Base-by-base conservation (phyloP, 306 rosid genomes). In the Trifolium pratense region DNA sequence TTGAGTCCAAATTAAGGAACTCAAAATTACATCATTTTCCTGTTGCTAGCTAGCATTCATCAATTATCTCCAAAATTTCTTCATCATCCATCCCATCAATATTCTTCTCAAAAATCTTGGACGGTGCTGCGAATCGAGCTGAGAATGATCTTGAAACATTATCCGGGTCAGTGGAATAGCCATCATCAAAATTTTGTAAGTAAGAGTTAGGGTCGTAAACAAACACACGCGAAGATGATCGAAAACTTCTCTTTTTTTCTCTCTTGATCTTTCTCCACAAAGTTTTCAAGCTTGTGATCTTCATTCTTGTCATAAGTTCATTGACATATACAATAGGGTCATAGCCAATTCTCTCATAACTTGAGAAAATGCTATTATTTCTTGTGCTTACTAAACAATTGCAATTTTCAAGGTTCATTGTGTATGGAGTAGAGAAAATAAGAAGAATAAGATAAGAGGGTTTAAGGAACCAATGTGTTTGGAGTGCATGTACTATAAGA, bases 101-200 rank as follows among this genome's bases (percentile, higher is more conserved):
- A 71, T 13, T 58, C 56, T 64, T 76, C 36, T 71, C 74, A 17
- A 86, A 80, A 75, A 81, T 52, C 76, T 66, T 75, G 10, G 85
- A 71, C 7, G 90, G 90, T 75, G 83, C 90, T 63, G 98, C 96
- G 31, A 89, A 93, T 68, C 92, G 60, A 71, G 96, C 98, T 0
- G 98, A 90, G 86, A 93, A 93, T 13, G 97, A 93, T 0, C 96
- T 83, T 13, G 81, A 86, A 31, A 81, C 42, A 13, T 69, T 75
- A 63, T 90, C 97, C 0, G 89, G 83, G 21, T 93, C 78, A 14
- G 68, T 59, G 13, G 66, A 80, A 48, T 66, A 82, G 6, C 89
- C 91, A 56, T 87, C 86, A 80, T 93, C 98, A 1, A 90, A 93
- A 68, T 90, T 93, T 79, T 85, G 88, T 2, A 86, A 83, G 80